Conservation (phyloP, 257 asterid species). For the Linaria vulgaris region DNA sequence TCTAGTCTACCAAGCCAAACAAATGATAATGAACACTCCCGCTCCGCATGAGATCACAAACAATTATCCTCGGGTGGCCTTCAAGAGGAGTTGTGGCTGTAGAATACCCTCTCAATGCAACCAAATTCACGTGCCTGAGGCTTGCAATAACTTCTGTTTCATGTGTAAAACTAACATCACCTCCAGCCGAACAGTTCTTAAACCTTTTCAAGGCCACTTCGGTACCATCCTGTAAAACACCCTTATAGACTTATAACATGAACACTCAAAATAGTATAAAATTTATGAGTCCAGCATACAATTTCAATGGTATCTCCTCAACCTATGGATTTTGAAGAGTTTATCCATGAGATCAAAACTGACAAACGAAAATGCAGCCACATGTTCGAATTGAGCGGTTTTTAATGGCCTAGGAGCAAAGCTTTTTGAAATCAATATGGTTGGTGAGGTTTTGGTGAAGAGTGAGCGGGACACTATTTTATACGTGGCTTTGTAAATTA, state of each 20-base stretch:
- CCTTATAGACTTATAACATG: slow-evolving; percentile 85
- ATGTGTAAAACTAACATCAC: slow-evolving; percentile 62
- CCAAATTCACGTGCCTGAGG: slow-evolving; percentile 74
- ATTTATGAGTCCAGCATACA: too few species aligned
- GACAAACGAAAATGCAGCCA: too few species aligned
- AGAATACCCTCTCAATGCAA: slow-evolving; percentile 80
- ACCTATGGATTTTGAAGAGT: too few species aligned
- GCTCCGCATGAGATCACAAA: slow-evolving; percentile 77
- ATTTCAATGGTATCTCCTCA: too few species aligned
- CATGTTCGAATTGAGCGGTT: too few species aligned
- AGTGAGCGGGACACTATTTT: too few species aligned
- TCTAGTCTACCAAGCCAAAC: slow-evolving; percentile 42
- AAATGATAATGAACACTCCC: slow-evolving; percentile 88
- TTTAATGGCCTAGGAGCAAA: too few species aligned
- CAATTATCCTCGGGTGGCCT: slow-evolving; percentile 87
- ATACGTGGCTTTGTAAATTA: too few species aligned
- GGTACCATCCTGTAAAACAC: slow-evolving; percentile 62
- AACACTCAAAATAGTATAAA: too few species aligned
- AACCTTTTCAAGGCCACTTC: slow-evolving; percentile 86
- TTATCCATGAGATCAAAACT: too few species aligned
- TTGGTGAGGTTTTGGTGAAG: too few species aligned
- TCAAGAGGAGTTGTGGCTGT: slow-evolving; percentile 68
- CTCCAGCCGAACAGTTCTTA: slow-evolving; percentile 81
- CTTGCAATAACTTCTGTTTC: slow-evolving; percentile 92
- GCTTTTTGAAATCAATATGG: too few species aligned